phyloP scores from a whole-genome alignment of 2,329 filamentous ascomycete species.

The Zarea fungicola region DNA sequence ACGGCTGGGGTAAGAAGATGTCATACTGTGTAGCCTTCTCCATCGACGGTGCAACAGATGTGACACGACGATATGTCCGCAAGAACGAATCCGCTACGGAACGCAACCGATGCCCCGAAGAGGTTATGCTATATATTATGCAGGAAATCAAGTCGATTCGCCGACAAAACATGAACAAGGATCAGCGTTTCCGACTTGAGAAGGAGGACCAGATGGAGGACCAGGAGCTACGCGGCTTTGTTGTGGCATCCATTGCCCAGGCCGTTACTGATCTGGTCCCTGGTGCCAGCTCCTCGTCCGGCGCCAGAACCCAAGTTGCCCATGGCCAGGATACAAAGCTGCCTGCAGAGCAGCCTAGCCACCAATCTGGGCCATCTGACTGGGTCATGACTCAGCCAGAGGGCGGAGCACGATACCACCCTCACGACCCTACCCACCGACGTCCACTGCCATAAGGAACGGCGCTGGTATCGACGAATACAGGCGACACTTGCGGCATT shows the following conservation, averaged over 20 bases:
- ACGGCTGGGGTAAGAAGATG: constrained; percentile 95
- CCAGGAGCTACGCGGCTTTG: constrained; percentile 67
- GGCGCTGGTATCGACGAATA: constrained; percentile 5
- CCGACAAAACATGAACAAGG: constrained; percentile 77
- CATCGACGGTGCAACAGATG: constrained; percentile 70
- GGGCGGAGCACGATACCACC: constrained; percentile 35
- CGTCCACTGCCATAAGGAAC: constrained; percentile 28
- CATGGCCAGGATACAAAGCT: constrained; percentile 53
- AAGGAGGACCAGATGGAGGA: constrained; percentile 76
- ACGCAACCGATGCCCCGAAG: constrained; percentile 76
- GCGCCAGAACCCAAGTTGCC: constrained; percentile 18
- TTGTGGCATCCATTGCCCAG: constrained; percentile 67
- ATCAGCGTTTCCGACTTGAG: constrained; percentile 74
- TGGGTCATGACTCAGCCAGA: constrained; percentile 46
- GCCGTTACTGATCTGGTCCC: constrained; percentile 65
- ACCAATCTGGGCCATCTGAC: constrained; percentile 46
- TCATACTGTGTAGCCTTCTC: constrained; percentile 97
- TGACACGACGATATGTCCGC: constrained; percentile 63
- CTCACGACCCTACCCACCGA: constrained; percentile 41
- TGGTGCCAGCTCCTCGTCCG: constrained; percentile 31
- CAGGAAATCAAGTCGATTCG: constrained; percentile 85
- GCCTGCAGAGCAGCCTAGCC: constrained; percentile 53
- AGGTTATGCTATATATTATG: constrained; percentile 85
- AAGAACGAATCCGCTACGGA: constrained; percentile 68
- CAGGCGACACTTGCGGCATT: constrained; percentile 8